phyloP scores from a whole-genome alignment of 495 filamentous ascomycete genomes.

The Gamarada debralockiae region DNA sequence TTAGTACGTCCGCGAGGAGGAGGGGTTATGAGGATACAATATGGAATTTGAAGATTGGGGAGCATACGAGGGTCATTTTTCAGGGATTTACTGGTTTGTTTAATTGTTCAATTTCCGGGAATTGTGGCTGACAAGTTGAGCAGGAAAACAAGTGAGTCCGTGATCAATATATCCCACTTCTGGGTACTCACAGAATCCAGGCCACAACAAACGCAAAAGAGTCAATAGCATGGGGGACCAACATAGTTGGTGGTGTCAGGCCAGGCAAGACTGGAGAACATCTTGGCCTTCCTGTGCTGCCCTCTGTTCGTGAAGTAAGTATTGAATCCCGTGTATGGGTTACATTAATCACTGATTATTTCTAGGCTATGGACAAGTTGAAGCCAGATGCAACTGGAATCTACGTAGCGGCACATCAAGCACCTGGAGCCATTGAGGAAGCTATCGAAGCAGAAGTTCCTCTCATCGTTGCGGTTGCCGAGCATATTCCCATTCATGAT shows the following conservation, averaged over 20 bases:
- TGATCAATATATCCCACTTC: background rate
- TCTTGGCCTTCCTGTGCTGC: slow-evolving; percentile 74
- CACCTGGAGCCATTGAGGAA: slow-evolving; percentile 76
- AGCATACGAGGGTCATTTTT: slow-evolving; percentile 77
- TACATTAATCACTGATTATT: background rate
- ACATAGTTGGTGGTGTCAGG: slow-evolving; percentile 82
- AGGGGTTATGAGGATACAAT: slow-evolving; percentile 58
- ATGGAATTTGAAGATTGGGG: slow-evolving; percentile 70
- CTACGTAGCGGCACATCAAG: slow-evolving; percentile 78
- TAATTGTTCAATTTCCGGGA: background rate
- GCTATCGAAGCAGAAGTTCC: slow-evolving; percentile 87
- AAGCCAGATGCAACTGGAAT: slow-evolving; percentile 84
- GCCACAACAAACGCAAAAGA: slow-evolving; percentile 83
- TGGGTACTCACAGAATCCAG: slow-evolving; percentile 24
- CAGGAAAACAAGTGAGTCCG: slow-evolving; percentile 35
- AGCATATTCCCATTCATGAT: slow-evolving; percentile 87
- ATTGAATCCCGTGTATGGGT: slow-evolving; percentile 8
- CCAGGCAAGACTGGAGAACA: slow-evolving; percentile 76
- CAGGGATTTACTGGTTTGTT: slow-evolving; percentile 78
- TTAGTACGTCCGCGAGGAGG: slow-evolving; percentile 11
- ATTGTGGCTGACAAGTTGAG: slow-evolving; percentile 1
- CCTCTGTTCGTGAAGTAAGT: slow-evolving; percentile 61
- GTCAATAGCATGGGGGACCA: slow-evolving; percentile 80
- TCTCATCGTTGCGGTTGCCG: slow-evolving; percentile 83
- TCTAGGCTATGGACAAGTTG: slow-evolving; percentile 66